Percentiles rank a stretch among this genome's conserved stretches.
phyloP scores from a whole-genome alignment of 2,329 filamentous ascomycete species.

The Parafenestella ontariensis region DNA sequence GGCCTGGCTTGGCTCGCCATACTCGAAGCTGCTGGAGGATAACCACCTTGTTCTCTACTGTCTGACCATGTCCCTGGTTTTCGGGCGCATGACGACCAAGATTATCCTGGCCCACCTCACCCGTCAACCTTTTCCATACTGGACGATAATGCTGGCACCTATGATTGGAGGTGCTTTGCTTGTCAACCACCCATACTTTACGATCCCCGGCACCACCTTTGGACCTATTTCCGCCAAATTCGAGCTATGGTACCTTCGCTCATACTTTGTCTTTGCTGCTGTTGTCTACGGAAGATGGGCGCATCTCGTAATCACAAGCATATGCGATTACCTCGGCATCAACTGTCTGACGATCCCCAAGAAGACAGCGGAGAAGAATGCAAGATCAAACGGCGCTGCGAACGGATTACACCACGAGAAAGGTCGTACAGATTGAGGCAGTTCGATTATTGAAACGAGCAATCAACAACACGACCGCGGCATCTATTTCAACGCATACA shows the following conservation, averaged over 20 bases:
- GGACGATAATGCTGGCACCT: constrained; percentile 89
- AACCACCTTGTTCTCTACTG: constrained; percentile 94
- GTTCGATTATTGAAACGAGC: background rate
- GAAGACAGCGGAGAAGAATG: constrained; percentile 33
- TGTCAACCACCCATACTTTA: constrained; percentile 78
- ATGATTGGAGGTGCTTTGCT: constrained; percentile 85
- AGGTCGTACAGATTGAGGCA: constrained; percentile 39
- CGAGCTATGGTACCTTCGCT: constrained; percentile 83
- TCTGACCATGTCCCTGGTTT: constrained; percentile 93
- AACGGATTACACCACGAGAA: constrained; percentile 40
- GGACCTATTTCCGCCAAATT: constrained; percentile 67
- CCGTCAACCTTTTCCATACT: constrained; percentile 92
- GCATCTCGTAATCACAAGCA: constrained; percentile 85
- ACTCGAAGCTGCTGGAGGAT: constrained; percentile 79
- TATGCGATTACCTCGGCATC: constrained; percentile 91
- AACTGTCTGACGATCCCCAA: constrained; percentile 84
- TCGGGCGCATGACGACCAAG: constrained; percentile 97
- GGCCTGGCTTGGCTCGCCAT: constrained; percentile 88
- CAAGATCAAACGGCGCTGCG: constrained; percentile 34
- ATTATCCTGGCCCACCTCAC: constrained; percentile 97
- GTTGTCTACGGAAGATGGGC: constrained; percentile 96
- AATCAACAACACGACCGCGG: background rate
- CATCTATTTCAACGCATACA: constrained; percentile 1
- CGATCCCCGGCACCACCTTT: constrained; percentile 53
- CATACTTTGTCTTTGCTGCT: constrained; percentile 81